A percentile compares a stretch with the other conserved stretches of the same genome.
Evolutionary conservation across 2,329 filamentous ascomycete species (phyloP).

Genomic region (Xylariales sp.): DNA sequence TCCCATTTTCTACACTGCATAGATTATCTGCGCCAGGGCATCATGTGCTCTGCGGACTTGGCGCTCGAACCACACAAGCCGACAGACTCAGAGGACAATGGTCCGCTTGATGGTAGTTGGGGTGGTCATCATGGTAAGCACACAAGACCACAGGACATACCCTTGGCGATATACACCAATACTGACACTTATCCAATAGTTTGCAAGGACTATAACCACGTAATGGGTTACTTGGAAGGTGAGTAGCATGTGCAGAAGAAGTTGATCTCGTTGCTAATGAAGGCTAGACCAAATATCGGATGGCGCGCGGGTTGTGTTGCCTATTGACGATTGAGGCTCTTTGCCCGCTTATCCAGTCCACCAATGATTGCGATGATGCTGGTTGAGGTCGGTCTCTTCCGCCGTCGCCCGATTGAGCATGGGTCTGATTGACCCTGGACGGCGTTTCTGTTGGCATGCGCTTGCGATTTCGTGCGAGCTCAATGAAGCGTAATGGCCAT

Average conservation of each 20-base stretch:
- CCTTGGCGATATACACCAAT: not conserved
- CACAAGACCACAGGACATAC: not conserved
- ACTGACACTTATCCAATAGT: conserved; percentile 11
- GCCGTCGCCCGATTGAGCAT: no score
- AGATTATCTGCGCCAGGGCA: conserved; percentile 21
- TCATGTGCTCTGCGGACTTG: conserved; percentile 22
- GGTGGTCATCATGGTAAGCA: conserved; percentile 18
- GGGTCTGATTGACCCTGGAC: no score
- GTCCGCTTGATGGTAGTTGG: conserved; percentile 19
- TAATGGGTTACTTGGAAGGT: conserved; percentile 18
- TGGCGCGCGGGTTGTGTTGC: conserved; percentile 12
- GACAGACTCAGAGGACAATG: conserved; percentile 17
- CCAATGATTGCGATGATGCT: no score
- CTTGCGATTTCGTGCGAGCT: no score
- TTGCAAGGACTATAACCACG: conserved; percentile 20
- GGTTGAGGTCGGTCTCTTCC: no score
- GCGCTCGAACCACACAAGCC: conserved; percentile 19
- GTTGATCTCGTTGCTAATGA: not conserved
- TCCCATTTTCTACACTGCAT: conserved; percentile 19
- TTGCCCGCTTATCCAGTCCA: no score
- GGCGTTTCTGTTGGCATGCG: no score
- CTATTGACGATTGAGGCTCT: conserved; percentile 17
- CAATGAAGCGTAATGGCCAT: no score
- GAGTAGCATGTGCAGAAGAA: not conserved
- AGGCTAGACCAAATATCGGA: conserved; percentile 12